Percentiles rank a stretch among this genome's conserved stretches.
Conservation (phyloP, 139 green algal genomes). For the Penium margaritaceum region DNA sequence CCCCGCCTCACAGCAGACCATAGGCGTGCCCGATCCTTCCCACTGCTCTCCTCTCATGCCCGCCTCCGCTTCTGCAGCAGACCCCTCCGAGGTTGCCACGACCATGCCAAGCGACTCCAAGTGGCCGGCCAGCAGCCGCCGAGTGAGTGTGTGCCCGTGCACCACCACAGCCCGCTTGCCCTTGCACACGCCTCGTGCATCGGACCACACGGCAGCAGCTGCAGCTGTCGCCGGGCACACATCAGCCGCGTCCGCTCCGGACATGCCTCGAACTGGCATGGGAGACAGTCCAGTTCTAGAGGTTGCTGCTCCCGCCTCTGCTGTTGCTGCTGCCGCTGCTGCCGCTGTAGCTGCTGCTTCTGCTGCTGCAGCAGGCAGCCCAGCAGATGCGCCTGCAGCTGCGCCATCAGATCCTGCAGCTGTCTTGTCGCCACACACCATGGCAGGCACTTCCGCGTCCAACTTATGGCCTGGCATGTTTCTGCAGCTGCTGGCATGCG, state of each 20-base stretch:
- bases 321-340: not conserved
- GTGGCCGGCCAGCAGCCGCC: not conserved
- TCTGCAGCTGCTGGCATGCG: too few species aligned
- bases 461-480: too few species aligned
- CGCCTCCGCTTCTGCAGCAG: not conserved
- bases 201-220: too few species aligned
- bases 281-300: too few species aligned
- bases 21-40: not conserved
- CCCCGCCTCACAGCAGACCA: not conserved
- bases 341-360: not conserved
- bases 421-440: too few species aligned
- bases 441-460: too few species aligned
- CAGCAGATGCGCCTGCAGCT: too few species aligned
- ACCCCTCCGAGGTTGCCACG: not conserved
- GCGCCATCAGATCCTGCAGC: too few species aligned
- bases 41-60: not conserved
- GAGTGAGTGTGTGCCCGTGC: not conserved
- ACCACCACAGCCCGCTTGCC: not conserved
- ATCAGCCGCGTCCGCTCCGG: too few species aligned
- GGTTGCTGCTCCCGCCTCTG: not conserved
- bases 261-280: too few species aligned
- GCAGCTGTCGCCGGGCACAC: too few species aligned
- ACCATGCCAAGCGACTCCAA: not conserved
- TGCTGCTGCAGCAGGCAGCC: not conserved
- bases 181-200: too few species aligned